Base-by-base conservation (phyloP, 1,284 basidiomycete species). In the Ustilago tritici region DNA sequence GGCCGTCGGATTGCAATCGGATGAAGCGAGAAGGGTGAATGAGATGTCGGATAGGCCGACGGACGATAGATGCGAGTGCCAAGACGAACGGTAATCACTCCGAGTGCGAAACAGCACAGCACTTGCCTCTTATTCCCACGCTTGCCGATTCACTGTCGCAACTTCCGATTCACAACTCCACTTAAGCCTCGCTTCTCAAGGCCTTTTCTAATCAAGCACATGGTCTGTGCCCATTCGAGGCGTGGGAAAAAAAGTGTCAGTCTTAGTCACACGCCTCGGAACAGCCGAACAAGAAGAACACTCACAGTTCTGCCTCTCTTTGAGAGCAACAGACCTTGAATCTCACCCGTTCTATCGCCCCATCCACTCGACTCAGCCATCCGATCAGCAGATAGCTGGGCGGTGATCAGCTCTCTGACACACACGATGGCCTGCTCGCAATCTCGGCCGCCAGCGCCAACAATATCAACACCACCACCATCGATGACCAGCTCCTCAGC, bases 221-320 rank as follows among this genome's bases (percentile, higher is more conserved):
- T 72, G 65, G 70, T 58, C 61, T 68, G 70, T 73, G 70, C 43
- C 19, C n/a, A 3, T 61, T 53, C 3, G 65, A 12, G 19, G n/a
- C 15, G 19, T 28, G 34, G 35, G 14, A 9, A 23, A 12, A 7
- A 7, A 23, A 19, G 7, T 23, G 57, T 67, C 61, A 63, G 60
- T 57, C 56, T 67, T 67, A 59, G 56, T 66, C 60, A 66, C 40
- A n/a, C 19, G 32, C 17, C 11, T n/a, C n/a, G 56, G 43, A 35
- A 17, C 12, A 59, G 56, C 59, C 50, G 46, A 55, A 49, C 32
- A 47, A 61, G 56, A 66, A 61, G 49, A 62, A 59, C 60, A 52
- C 54, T 9, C 14, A 54, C 32, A 54, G 34, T 36, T 35, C 50
- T 52, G 1, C 15, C 35, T 28, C n/a, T 2, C 17, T 53, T 32